These are phyloP conservation scores for Isoetes taiwanensis DNA, from an alignment of 75 land plant species.

Conservation along the genomic window DNA sequence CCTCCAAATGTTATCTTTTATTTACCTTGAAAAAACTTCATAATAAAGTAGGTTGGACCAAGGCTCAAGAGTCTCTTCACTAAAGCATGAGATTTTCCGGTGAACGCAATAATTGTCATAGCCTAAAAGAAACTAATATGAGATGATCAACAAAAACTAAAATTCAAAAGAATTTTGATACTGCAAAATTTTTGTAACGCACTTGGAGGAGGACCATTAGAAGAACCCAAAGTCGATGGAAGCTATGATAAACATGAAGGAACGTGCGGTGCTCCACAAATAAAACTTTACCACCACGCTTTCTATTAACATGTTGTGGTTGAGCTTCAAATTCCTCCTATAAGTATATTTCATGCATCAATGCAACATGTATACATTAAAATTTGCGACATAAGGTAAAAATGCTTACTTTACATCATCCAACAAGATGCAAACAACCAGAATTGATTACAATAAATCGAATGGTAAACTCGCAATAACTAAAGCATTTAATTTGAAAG, in stretches of 20 bases:
- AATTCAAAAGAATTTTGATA: not conserved
- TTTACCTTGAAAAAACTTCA: slow-evolving; percentile 84
- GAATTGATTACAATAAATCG: too few species aligned
- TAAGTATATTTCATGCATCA: too few species aligned
- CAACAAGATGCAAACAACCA: too few species aligned
- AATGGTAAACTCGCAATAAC: too few species aligned
- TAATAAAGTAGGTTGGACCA: slow-evolving; percentile 70
- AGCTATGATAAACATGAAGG: slow-evolving; percentile 80
- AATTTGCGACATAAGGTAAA: too few species aligned
- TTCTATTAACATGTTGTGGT: too few species aligned
- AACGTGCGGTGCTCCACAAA: slow-evolving; percentile 90
- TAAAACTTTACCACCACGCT: slow-evolving; percentile 45
- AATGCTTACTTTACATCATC: too few species aligned
- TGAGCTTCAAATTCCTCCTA: too few species aligned
- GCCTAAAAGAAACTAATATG: slow-evolving; percentile 23
- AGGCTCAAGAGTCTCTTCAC: slow-evolving; percentile 59
- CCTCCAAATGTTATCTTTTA: too few species aligned
- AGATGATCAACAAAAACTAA: not conserved
- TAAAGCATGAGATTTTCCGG: slow-evolving; percentile 24
- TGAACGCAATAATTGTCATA: slow-evolving; percentile 66
- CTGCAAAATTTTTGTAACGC: too few species aligned
- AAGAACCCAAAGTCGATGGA: slow-evolving; percentile 93
- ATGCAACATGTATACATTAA: too few species aligned
- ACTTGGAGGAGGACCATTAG: slow-evolving; percentile 86
- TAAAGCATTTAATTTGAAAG: too few species aligned